Conservation (phyloP, 1,139 yeast species). For the Scheffersomyces segobiensis region DNA sequence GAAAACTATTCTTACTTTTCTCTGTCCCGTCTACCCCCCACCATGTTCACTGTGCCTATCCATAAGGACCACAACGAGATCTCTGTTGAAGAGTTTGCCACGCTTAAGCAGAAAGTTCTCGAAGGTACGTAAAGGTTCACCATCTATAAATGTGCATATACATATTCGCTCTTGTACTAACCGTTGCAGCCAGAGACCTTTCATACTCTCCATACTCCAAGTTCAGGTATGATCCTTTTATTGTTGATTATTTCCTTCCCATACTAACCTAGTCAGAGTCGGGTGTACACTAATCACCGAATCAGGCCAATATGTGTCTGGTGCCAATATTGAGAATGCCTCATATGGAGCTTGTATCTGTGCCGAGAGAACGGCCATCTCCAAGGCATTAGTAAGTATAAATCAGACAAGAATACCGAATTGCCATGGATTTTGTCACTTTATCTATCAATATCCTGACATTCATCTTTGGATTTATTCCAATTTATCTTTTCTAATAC, state of each 20-base stretch:
- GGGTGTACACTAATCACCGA: slow-evolving; percentile 72
- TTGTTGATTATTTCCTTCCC: background rate
- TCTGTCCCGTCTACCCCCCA: background rate
- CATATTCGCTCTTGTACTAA: background rate
- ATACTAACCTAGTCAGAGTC: slow-evolving; percentile 50
- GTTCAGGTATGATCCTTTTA: slow-evolving; percentile 47
- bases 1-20: background rate
- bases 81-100: slow-evolving; percentile 25
- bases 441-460: background rate
- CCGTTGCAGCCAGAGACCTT: slow-evolving; percentile 41
- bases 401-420: background rate
- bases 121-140: slow-evolving; percentile 23
- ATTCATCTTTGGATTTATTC: background rate
- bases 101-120: slow-evolving; percentile 26
- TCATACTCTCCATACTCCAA: slow-evolving; percentile 85
- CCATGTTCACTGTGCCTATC: background rate
- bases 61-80: slow-evolving; percentile 19
- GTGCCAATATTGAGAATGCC: slow-evolving; percentile 93
- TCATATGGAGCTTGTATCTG: slow-evolving; percentile 87
- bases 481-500: background rate
- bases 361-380: slow-evolving; percentile 84
- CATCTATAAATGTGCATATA: background rate
- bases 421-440: background rate
- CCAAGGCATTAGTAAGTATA: slow-evolving; percentile 56
- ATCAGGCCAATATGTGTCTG: slow-evolving; percentile 52